Evolutionary conservation across 805 yeast genomes (phyloP), one percentile per base, ranked within the genome.

Genomic region (Cyberlindnera euphorbiiphila): DNA sequence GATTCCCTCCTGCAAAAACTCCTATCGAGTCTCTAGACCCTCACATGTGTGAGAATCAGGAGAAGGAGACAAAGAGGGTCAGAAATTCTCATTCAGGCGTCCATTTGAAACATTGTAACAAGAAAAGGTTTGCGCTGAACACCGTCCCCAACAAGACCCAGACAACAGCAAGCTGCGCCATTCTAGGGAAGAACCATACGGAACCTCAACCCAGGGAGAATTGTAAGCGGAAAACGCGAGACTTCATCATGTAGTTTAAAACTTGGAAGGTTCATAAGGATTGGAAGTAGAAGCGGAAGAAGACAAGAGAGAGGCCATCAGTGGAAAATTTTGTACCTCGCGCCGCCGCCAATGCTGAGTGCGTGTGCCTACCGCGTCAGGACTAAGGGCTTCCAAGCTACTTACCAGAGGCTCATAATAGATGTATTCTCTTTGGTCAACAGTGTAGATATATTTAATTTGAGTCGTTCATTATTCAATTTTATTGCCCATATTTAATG

Each of bases 231-330:
- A 26, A 45, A 24, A 53, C 57, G 54, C 57, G 57, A 55, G 60
- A 54, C 37, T 55, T 55, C 60, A 55, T 55, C 60, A 55, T 53
- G 41, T 47, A 51, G 57, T 53, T 46, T 54, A 54, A 55, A 55
- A 55, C 60, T 55, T 54, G 60, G 60, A 55, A 55, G 60, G 60
- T 53, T 44, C 50, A 45, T 45, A 22, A 30, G 29, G 45, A n/a
- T n/a, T n/a, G n/a, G n/a, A n/a, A n/a, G n/a, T n/a, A n/a, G n/a
- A n/a, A n/a, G n/a, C n/a, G n/a, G n/a, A n/a, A n/a, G n/a, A n/a
- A n/a, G n/a, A n/a, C n/a, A n/a, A n/a, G n/a, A n/a, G n/a, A n/a
- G n/a, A n/a, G n/a, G n/a, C n/a, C n/a, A n/a, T n/a, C n/a, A n/a
- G n/a, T n/a, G n/a, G n/a, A n/a, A n/a, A n/a, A n/a, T n/a, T n/a